Base-by-base conservation (phyloP, 2,329 filamentous ascomycete species). In the Fusarium albosuccineum region DNA sequence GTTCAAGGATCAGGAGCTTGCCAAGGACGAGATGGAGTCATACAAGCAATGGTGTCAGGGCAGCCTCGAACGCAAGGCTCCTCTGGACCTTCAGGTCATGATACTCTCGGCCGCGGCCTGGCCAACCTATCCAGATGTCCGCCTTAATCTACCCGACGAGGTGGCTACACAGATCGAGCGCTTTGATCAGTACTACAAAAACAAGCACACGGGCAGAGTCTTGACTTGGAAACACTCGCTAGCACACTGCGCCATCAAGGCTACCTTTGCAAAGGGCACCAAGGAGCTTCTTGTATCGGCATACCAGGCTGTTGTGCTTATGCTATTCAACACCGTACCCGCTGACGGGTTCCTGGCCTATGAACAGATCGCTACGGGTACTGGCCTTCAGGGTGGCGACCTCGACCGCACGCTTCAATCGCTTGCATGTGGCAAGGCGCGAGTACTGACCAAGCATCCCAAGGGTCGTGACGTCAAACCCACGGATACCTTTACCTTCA, bases 1-100 rank as follows among this genome's bases (percentile, higher is more conserved):
- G 96, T 99, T 99, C 83, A 97, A 97, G 78, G 96, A 99, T 74
- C 93, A 98, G 78, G 94, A 97, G 75, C 86, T 97, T 17, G 92
- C 92, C 11, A 91, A 92, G 63, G 96, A 98, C 72, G 95, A 98
- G 76, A 97, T 98, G 91, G 81, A 86, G n/a, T 88, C 91, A 0
- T 99, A 97, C 81, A 96, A 91, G 77, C 86, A 79, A 78, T 94
- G 79, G 80, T 85, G 86, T 14, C 84, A 86, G 14, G 84, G 85
- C 52, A 85, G 85, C 56, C 77, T 69, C 3, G 80, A 80, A 5
- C 74, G 75, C 33, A 87, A 84, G 60, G 78, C 84, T 6, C 77
- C 81, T 1, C 77, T 97, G 41, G 79, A 81, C 45, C 84, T 98
- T 14, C 89, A 89, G 64, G 96, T 98, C 72, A 97, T 90, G 79